A percentile compares a stretch with the other conserved stretches of the same genome.
phyloP scores from a whole-genome alignment of 352 stramenopile species.

The Phytophthora litchii region DNA sequence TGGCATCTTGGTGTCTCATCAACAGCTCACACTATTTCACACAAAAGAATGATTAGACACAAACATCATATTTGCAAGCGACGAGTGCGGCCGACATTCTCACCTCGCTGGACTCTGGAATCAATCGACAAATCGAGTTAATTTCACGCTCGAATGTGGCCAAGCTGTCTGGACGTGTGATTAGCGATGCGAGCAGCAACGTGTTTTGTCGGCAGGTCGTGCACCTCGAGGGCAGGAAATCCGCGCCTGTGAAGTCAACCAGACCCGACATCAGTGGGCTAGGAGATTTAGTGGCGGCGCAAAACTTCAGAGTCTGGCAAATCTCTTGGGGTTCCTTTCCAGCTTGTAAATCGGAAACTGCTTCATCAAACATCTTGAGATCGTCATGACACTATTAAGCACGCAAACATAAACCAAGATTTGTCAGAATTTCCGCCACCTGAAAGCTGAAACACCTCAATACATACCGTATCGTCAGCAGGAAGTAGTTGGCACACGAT shows the following conservation, averaged over 20 bases:
- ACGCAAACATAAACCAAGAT: conserved; percentile 2
- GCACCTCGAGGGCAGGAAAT: conserved; percentile 50
- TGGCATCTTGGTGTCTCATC: conserved; percentile 52
- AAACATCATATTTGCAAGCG: not conserved
- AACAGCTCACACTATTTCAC: conserved; percentile 56
- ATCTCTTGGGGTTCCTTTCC: conserved; percentile 70
- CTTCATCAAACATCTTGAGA: conserved; percentile 71
- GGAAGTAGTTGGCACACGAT: conserved; percentile 73
- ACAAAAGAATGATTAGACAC: conserved; percentile 4
- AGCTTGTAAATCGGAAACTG: conserved; percentile 48
- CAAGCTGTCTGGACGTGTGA: conserved; percentile 49
- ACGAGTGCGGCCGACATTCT: not conserved
- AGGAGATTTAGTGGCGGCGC: conserved; percentile 19
- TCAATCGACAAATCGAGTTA: conserved; percentile 59
- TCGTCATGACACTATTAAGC: conserved; percentile 59
- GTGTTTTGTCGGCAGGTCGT: conserved; percentile 66
- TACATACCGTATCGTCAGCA: conserved; percentile 59
- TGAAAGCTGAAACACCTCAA: not conserved
- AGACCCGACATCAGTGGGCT: conserved; percentile 37
- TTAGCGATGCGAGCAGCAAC: conserved; percentile 57
- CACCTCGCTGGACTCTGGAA: conserved; percentile 56
- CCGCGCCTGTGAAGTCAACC: conserved; percentile 49
- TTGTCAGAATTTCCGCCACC: not conserved
- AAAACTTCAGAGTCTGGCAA: conserved; percentile 63
- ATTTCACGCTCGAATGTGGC: conserved; percentile 54